Conservation (phyloP, 805 yeast species). For the Candida ascalaphidarum region DNA sequence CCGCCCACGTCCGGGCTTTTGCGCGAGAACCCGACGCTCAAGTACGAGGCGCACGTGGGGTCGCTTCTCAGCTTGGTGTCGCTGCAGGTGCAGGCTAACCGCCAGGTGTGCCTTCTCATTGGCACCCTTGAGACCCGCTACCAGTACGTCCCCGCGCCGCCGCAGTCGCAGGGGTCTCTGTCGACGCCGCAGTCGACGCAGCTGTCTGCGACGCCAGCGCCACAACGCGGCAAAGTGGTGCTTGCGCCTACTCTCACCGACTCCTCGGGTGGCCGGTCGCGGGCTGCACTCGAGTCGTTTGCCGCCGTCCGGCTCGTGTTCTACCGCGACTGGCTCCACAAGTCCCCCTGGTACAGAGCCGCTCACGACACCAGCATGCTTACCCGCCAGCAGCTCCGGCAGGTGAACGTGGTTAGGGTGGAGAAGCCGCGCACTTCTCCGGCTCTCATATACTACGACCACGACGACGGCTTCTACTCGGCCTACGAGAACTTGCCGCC, state of each 20-base stretch:
- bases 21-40: constrained; percentile 19
- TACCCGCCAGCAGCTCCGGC: constrained; percentile 5
- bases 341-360: constrained; percentile 2
- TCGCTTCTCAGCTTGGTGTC: constrained; percentile 17
- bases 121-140: constrained; percentile 25
- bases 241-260: constrained; percentile 6
- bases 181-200: too few relatives aligned
- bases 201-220: too few relatives aligned
- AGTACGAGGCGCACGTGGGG: constrained; percentile 22
- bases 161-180: too few relatives aligned
- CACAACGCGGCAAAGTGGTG: constrained; percentile 5
- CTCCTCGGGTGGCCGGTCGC: background rate
- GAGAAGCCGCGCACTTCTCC: constrained; percentile 3
- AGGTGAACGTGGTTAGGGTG: constrained; percentile 10
- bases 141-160: constrained; percentile 4
- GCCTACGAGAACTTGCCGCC: constrained; percentile 2
- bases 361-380: constrained; percentile 1
- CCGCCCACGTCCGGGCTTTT: constrained; percentile 21
- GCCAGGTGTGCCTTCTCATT: constrained; percentile 17
- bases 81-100: constrained; percentile 11
- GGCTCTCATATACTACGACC: constrained; percentile 17
- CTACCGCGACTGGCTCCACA: constrained; percentile 28
- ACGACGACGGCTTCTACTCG: constrained; percentile 6
- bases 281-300: constrained; percentile 8
- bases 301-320: too few relatives aligned